phyloP scores from a whole-genome alignment of 805 yeast species.

The Cyberlindnera galapagoensis region DNA sequence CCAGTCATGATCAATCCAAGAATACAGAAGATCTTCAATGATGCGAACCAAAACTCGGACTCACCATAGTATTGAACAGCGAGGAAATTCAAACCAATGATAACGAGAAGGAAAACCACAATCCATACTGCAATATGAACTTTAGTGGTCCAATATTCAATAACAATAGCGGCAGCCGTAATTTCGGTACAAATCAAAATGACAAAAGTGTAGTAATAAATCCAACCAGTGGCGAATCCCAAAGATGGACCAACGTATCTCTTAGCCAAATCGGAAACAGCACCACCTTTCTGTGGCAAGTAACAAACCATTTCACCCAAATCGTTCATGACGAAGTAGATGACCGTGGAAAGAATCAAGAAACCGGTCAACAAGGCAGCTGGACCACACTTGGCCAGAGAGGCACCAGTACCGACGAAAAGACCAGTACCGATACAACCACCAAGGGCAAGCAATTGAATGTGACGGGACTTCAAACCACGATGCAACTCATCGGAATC shows the following conservation, averaged over 20 bases:
- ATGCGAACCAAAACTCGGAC: constrained; percentile 53
- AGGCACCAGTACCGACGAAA: constrained; percentile 65
- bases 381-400: constrained; percentile 67
- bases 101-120: constrained; percentile 41
- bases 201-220: constrained; percentile 23
- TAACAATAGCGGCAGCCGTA: constrained; percentile 50
- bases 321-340: constrained; percentile 58
- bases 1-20: constrained; percentile 54
- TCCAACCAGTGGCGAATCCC: constrained; percentile 26
- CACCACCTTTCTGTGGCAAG: constrained; percentile 56
- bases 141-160: constrained; percentile 49
- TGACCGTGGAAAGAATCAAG: constrained; percentile 52
- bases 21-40: constrained; percentile 56
- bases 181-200: constrained; percentile 36
- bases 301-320: constrained; percentile 66
- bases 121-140: constrained; percentile 62
- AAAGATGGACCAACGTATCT: constrained; percentile 37
- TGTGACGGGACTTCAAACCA: constrained; percentile 53
- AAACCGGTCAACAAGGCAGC: constrained; percentile 59
- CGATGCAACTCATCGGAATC: constrained; percentile 16
- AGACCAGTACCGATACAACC: constrained; percentile 84
- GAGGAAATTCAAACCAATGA: constrained; percentile 42
- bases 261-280: constrained; percentile 51
- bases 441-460: constrained; percentile 79
- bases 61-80: constrained; percentile 60